A percentile compares a stretch with the other conserved stretches of the same genome.
Conservation (phyloP, 2,329 filamentous ascomycete species). For the Alternaria solani region DNA sequence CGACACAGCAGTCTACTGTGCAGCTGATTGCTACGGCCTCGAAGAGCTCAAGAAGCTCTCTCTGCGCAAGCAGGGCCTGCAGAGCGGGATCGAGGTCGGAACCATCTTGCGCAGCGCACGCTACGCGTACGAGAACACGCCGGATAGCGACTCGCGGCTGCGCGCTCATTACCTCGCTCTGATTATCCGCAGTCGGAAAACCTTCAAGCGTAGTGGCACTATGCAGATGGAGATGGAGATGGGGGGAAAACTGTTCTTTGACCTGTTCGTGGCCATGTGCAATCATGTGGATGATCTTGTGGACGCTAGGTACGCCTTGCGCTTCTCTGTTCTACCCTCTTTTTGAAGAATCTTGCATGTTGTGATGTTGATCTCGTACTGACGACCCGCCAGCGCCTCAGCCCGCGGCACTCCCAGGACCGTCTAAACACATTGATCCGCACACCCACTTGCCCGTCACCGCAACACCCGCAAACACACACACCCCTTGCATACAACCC, state of each 20-base stretch:
- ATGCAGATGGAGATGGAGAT: slow-evolving; percentile 99
- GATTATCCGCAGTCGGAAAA: slow-evolving; percentile 96
- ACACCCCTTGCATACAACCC: slow-evolving; percentile 18
- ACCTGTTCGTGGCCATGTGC: slow-evolving; percentile 97
- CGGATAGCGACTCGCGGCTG: slow-evolving; percentile 88
- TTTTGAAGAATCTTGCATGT: background rate
- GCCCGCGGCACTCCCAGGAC: slow-evolving; percentile 39
- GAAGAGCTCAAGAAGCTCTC: slow-evolving; percentile 91
- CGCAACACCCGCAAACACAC: slow-evolving; percentile 27
- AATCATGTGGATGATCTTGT: slow-evolving; percentile 97
- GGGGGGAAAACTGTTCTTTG: slow-evolving; percentile 94
- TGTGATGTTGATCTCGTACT: slow-evolving; percentile 21
- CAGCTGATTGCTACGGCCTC: slow-evolving; percentile 87
- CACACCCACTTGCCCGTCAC: slow-evolving; percentile 21
- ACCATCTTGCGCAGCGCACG: slow-evolving; percentile 91
- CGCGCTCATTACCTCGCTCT: slow-evolving; percentile 97
- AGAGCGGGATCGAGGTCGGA: slow-evolving; percentile 89
- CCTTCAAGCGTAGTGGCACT: slow-evolving; percentile 96
- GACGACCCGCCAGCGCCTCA: slow-evolving; percentile 23
- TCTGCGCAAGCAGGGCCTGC: slow-evolving; percentile 92
- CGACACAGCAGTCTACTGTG: slow-evolving; percentile 94
- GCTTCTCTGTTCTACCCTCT: slow-evolving; percentile 21
- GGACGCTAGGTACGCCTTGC: slow-evolving; percentile 69
- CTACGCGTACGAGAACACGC: slow-evolving; percentile 95
- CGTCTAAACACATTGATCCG: slow-evolving; percentile 29